phyloP scores from a whole-genome alignment of 2,329 filamentous ascomycete genomes.

The Colletotrichum orchidophilum region DNA sequence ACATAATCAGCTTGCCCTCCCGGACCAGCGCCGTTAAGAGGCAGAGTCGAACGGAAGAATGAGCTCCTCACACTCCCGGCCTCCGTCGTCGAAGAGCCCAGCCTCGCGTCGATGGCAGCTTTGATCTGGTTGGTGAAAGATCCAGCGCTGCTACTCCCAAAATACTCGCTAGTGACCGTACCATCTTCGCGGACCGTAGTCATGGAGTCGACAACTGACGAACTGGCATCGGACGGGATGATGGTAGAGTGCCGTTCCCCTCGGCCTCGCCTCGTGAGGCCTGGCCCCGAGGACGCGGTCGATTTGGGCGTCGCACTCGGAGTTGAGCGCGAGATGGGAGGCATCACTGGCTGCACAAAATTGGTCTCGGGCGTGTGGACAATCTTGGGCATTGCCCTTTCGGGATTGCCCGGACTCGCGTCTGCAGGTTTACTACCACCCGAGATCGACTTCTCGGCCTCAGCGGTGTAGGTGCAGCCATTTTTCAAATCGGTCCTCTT shows the following conservation, averaged over 20 bases:
- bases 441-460: conserved; percentile 5
- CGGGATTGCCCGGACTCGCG: neutral
- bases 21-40: neutral
- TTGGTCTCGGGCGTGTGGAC: conserved; percentile 4
- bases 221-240: conserved; percentile 33
- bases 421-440: neutral
- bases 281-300: conserved; percentile 10
- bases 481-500: conserved; percentile 41
- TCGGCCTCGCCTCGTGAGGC: neutral
- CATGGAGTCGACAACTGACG: conserved; percentile 54
- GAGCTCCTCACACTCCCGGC: neutral
- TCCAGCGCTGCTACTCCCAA: conserved; percentile 56
- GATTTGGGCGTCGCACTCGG: conserved; percentile 9
- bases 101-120: conserved; percentile 48
- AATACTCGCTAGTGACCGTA: conserved; percentile 51
- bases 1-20: conserved; percentile 44
- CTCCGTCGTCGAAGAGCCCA: conserved; percentile 32
- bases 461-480: conserved; percentile 41
- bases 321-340: neutral
- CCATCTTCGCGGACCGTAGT: conserved; percentile 55
- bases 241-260: conserved; percentile 17
- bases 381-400: neutral
- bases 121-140: conserved; percentile 58
- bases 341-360: conserved; percentile 3
- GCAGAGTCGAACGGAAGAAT: conserved; percentile 37